Percentiles rank a stretch among this genome's conserved stretches.
These are phyloP conservation scores for Cladosporium phlei DNA, from an alignment of 2,329 filamentous ascomycete genomes.

Conservation along the genomic window DNA sequence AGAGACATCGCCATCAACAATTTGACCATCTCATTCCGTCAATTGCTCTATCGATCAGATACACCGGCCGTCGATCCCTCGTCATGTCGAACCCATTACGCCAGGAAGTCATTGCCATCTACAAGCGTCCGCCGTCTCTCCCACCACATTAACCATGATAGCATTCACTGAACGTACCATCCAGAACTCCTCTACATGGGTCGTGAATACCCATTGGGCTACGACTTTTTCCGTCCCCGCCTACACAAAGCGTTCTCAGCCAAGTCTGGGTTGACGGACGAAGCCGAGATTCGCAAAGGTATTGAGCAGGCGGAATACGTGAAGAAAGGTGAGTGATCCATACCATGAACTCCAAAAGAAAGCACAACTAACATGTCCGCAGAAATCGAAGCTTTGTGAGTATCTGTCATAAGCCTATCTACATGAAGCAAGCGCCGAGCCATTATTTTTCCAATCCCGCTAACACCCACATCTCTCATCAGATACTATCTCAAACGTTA, in stretches of 20 bases:
- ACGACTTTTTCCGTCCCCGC: slow-evolving; percentile 71
- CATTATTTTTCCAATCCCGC: neutral
- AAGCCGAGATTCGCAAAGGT: slow-evolving; percentile 68
- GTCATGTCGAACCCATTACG: slow-evolving; percentile 55
- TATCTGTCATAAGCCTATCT: slow-evolving; percentile 21
- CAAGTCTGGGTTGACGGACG: slow-evolving; percentile 65
- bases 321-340: slow-evolving; percentile 77
- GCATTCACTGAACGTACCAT: too few species aligned
- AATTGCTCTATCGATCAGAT: too few species aligned
- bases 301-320: slow-evolving; percentile 81
- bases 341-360: too few species aligned
- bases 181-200: slow-evolving; percentile 80
- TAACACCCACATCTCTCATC: neutral
- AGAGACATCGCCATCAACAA: too few species aligned
- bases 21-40: too few species aligned
- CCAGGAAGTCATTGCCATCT: slow-evolving; percentile 74
- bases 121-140: slow-evolving; percentile 63
- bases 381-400: slow-evolving; percentile 93
- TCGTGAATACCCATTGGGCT: slow-evolving; percentile 81
- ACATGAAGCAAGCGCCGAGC: neutral
- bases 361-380: slow-evolving; percentile 7
- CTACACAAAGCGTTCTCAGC: slow-evolving; percentile 81
- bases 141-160: too few species aligned
- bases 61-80: neutral
- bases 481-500: slow-evolving; percentile 93